Evolutionary conservation across 2,329 filamentous ascomycete species (phyloP), one percentile per base, ranked within the genome.

Genomic region (Ophiosphaerella herpotricha): DNA sequence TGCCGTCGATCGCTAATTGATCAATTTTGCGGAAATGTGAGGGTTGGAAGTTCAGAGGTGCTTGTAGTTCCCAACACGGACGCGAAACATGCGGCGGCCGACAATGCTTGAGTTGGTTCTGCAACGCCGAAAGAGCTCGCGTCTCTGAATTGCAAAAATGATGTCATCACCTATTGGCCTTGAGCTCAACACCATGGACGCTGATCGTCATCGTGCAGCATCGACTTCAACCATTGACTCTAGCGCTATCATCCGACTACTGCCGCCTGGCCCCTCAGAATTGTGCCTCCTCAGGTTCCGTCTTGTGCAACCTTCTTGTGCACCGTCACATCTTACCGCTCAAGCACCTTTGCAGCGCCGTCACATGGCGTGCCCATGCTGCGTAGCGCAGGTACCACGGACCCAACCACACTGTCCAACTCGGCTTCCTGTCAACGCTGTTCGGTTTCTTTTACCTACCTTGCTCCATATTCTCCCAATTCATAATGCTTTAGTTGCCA

Each of bases 131-230:
- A 33, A 26, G 35, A 14, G 29, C 39, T 36, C 49, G 2, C 1
- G 26, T 33, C 16, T 29, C 26, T 21, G 26, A 29, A 29, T 29
- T 29, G 26, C 11, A 29, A 24, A 39, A 37, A 40, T 58, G 54
- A 61, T 52, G 58, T 61, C 57, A 58, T 59, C 41, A 39, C 42
- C 39, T 47, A 39, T 45, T 38, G n/a, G 33, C 39, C 32, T 41
- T 21, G 34, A 44, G 36, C 39, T 49, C 40, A 47, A 46, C 46
- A 48, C 29, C 47, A 43, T 34, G 46, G 39, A 34, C 35, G 14
- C 26, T 48, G 45, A 48, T 52, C 57, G 57, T 58, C 57, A 60
- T 55, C 39, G 43, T 46, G 54, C 57, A 58, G 51, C 35, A 38
- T 31, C 41, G 29, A 46, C 46, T 44, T 52, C 23, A 37, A 42